A percentile compares a stretch with the other conserved stretches of the same genome.
These are phyloP conservation scores for Cercospora sp. DNA, from an alignment of 2,329 filamentous ascomycete species.

Conservation along the genomic window DNA sequence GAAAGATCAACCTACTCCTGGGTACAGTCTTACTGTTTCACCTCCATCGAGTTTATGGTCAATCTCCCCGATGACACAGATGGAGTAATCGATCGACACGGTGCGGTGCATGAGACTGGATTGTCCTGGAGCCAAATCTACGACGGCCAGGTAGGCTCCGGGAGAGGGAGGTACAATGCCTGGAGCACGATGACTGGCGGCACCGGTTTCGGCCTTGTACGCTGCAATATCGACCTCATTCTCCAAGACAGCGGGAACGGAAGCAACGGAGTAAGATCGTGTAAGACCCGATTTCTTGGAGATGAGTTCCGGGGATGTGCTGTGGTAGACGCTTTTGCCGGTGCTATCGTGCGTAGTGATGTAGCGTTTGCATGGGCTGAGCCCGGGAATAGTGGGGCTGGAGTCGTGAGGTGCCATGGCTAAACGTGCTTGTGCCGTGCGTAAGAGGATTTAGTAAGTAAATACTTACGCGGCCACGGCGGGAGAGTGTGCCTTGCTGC, in stretches of 20 bases:
- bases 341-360: constrained; percentile 28
- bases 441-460: neutral
- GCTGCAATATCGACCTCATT: constrained; percentile 27
- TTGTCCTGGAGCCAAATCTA: constrained; percentile 29
- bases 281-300: constrained; percentile 21
- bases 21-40: constrained; percentile 26
- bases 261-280: constrained; percentile 24
- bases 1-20: constrained; percentile 22
- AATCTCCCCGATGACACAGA: constrained; percentile 28
- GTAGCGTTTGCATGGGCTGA: constrained; percentile 29
- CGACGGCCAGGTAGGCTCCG: constrained; percentile 26
- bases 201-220: constrained; percentile 23
- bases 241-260: constrained; percentile 25
- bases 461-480: neutral
- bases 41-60: constrained; percentile 31
- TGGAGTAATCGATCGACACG: constrained; percentile 28
- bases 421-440: neutral
- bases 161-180: constrained; percentile 25
- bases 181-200: constrained; percentile 20
- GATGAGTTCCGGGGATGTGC: constrained; percentile 25
- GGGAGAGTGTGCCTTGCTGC: neutral
- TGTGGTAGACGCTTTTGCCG: constrained; percentile 28
- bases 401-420: neutral
- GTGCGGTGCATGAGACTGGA: constrained; percentile 29
- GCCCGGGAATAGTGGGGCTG: constrained; percentile 12